These are phyloP conservation scores for Stagonosporopsis cucurbitacearum DNA, from an alignment of 2,329 filamentous ascomycete genomes.

Conservation along the genomic window DNA sequence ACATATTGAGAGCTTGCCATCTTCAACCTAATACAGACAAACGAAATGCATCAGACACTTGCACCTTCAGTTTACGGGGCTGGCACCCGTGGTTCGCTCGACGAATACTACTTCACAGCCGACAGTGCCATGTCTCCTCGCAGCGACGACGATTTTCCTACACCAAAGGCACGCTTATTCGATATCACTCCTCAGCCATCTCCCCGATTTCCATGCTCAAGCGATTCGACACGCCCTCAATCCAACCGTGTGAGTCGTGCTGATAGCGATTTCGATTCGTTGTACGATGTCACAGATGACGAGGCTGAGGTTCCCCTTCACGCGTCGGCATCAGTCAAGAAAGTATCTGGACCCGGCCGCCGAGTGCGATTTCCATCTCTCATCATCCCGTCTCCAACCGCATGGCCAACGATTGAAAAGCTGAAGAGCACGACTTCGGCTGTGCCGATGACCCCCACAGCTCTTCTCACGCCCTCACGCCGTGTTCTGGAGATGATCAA, in stretches of 20 bases:
- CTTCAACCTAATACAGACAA: slow-evolving; percentile 38
- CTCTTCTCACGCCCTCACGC: slow-evolving; percentile 77
- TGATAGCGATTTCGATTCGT: slow-evolving; percentile 79
- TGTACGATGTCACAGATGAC: slow-evolving; percentile 84
- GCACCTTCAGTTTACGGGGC: slow-evolving; percentile 58
- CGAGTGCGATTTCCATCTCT: slow-evolving; percentile 63
- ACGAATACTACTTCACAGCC: slow-evolving; percentile 54
- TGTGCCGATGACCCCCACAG: slow-evolving; percentile 46
- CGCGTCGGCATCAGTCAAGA: slow-evolving; percentile 60
- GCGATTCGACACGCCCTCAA: slow-evolving; percentile 54
- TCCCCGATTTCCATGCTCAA: slow-evolving; percentile 59
- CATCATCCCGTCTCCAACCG: slow-evolving; percentile 63
- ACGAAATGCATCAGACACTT: slow-evolving; percentile 55
- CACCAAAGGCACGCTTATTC: slow-evolving; percentile 70
- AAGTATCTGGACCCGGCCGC: slow-evolving; percentile 41
- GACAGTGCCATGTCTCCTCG: slow-evolving; percentile 51
- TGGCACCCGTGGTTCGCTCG: slow-evolving; percentile 66
- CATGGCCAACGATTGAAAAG: slow-evolving; percentile 64
- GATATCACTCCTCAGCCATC: slow-evolving; percentile 58
- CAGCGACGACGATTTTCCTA: slow-evolving; percentile 69
- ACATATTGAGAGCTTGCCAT: slow-evolving; percentile 23
- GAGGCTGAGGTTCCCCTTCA: slow-evolving; percentile 65
- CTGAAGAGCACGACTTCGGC: slow-evolving; percentile 65
- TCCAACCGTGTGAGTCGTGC: slow-evolving; percentile 70
- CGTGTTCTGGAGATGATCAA: slow-evolving; percentile 75